Evolutionary conservation across 441 rosid genomes (phyloP), one percentile per base, ranked within the genome.

Genomic region (Aquilaria agallochum): DNA sequence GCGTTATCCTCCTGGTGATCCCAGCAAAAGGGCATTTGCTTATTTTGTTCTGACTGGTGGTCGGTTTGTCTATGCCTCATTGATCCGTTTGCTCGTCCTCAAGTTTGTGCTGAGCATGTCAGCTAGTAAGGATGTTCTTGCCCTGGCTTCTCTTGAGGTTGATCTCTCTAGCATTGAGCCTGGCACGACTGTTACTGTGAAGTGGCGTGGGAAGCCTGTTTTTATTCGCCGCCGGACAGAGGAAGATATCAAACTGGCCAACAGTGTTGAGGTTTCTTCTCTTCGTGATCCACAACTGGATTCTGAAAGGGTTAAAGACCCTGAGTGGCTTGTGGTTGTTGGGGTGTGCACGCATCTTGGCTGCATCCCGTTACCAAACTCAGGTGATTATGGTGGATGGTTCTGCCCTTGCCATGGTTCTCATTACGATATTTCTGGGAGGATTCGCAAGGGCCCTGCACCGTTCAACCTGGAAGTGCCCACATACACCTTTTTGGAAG

Each of bases 141-240:
- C 98, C 36, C 80, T 90, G 31, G 98, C 96, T 36, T 88, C 97
- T 66, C 84, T 94, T 13, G 98, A 94, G 89, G 98, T 90, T 63
- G 97, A 94, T 71, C 86, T 89, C 14, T 81, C 87, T 2, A 87
- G 89, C 80, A 89, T 94, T 12, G 96, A 89, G 61, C 90, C 96
- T 0, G 97, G 99, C 60, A 79, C 88, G n/a, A 94, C 97, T 34
- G 88, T 94, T 11, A 94, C 97, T 0, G 97, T 93, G 27, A 93
- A 93, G 86, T 90, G 97, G 98, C 92, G 96, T 52, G 98, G 98
- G 55, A 94, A 94, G 77, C 99, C 99, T 0, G 97, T 94, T 31
- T 94, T 90, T 80, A 90, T 90, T 66, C 83, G 96, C 73, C 72
- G 93, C 47, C 80, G 99, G 69, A 94, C 96, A 12, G 94, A 84